Conservation (phyloP, 2,329 filamentous ascomycete genomes). For the Grosmannia huntii region DNA sequence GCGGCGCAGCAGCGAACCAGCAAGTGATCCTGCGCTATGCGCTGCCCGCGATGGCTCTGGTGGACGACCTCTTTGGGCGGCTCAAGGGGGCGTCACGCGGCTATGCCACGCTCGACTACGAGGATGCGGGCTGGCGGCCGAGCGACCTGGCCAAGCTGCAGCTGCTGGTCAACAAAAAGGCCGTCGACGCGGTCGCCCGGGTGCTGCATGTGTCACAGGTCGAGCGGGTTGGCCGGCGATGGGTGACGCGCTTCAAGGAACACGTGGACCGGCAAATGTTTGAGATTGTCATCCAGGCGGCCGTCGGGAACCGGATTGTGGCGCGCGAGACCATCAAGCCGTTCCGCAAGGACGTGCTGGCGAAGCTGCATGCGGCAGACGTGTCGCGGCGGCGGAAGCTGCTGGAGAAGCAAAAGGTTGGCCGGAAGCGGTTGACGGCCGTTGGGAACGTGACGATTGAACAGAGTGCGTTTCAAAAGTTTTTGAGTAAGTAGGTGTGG, state of each 20-base stretch:
- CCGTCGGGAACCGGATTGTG: slow-evolving; percentile 68
- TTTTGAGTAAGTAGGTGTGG: slow-evolving; percentile 53
- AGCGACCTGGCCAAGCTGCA: slow-evolving; percentile 81
- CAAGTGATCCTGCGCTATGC: slow-evolving; percentile 95
- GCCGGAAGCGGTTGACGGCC: slow-evolving; percentile 71
- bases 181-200: slow-evolving; percentile 89
- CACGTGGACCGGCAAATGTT: slow-evolving; percentile 93
- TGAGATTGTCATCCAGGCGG: slow-evolving; percentile 88
- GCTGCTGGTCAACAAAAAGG: slow-evolving; percentile 81
- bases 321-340: slow-evolving; percentile 93
- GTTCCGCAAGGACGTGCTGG: slow-evolving; percentile 87
- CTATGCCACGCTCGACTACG: slow-evolving; percentile 92
- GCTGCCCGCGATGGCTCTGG: slow-evolving; percentile 74
- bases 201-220: slow-evolving; percentile 76
- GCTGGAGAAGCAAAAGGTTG: slow-evolving; percentile 93
- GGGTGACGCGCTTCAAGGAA: slow-evolving; percentile 94
- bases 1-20: slow-evolving; percentile 53
- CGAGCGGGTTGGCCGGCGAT: slow-evolving; percentile 66
- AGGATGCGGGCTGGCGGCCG: slow-evolving; percentile 77
- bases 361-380: slow-evolving; percentile 87
- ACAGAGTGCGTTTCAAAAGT: slow-evolving; percentile 88
- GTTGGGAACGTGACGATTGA: slow-evolving; percentile 94
- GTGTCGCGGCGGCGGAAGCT: slow-evolving; percentile 71
- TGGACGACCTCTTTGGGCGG: slow-evolving; percentile 96
- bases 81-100: slow-evolving; percentile 78